Conservation (phyloP, 1,284 basidiomycete species). For the Flammula alnicola region DNA sequence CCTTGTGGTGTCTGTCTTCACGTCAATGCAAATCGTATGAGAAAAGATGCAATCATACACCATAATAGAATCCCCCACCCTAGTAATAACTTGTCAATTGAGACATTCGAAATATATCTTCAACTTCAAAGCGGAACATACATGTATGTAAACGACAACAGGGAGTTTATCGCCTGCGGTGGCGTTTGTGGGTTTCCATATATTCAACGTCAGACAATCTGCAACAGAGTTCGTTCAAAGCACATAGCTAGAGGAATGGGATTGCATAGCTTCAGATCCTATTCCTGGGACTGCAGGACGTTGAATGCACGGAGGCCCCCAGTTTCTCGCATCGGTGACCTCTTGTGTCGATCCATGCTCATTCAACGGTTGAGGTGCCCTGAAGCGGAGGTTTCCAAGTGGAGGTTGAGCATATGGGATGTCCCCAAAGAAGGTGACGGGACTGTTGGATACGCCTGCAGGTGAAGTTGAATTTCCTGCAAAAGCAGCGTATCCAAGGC, state of each 20-base stretch:
- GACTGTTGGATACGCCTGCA: conserved; percentile 35
- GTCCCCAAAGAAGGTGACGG: conserved; percentile 47
- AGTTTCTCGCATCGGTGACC: conserved; percentile 45
- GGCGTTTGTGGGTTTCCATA: conserved; percentile 50
- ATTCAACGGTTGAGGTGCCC: conserved; percentile 42
- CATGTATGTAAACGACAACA: conserved; percentile 51
- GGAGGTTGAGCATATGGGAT: conserved; percentile 52
- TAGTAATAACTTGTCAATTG: conserved; percentile 16
- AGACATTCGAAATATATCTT: not conserved
- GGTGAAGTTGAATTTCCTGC: conserved; percentile 47
- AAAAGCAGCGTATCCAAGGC: conserved; percentile 47
- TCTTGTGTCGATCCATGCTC: conserved; percentile 28
- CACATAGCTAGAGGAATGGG: not conserved
- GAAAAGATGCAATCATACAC: conserved; percentile 26
- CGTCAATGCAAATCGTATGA: not conserved
- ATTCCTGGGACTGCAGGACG: conserved; percentile 45
- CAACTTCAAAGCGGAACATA: conserved; percentile 19
- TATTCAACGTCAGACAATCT: conserved; percentile 51
- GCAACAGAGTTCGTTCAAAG: not conserved
- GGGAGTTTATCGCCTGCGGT: conserved; percentile 42
- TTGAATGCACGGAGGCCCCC: conserved; percentile 48
- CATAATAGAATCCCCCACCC: conserved; percentile 47
- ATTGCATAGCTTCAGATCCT: conserved; percentile 42
- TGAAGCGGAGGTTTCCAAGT: conserved; percentile 44
- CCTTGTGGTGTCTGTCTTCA: conserved; percentile 40